A percentile compares a stretch with the other conserved stretches of the same genome.
Conservation (phyloP, 306 rosid genomes). For the Lathyrus sativus region DNA sequence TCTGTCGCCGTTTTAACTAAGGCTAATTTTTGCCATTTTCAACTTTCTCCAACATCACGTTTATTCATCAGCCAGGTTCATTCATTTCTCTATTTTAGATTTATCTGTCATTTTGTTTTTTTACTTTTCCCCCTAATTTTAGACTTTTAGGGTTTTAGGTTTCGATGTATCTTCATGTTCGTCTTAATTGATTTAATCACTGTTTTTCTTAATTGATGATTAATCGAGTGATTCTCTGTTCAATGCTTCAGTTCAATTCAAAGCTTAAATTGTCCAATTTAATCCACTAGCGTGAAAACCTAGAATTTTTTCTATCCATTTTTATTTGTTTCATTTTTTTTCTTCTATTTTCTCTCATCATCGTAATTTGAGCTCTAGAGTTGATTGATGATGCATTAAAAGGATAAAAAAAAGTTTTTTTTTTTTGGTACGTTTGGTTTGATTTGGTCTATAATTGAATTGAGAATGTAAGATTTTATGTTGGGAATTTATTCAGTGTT, state of each 20-base stretch:
- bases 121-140: neutral
- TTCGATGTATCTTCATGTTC: conserved; percentile 35
- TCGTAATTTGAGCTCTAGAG: conserved; percentile 15
- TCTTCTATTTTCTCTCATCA: neutral
- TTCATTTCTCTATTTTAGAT: conserved; percentile 14
- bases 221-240: neutral
- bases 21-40: conserved; percentile 15
- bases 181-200: conserved; percentile 24
- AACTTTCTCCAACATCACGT: conserved; percentile 37
- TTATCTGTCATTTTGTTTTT: neutral
- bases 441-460: conserved; percentile 14
- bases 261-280: conserved; percentile 17
- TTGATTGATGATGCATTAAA: conserved; percentile 1
- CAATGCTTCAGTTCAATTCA: neutral
- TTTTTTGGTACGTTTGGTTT: conserved; percentile 11
- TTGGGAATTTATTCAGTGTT: conserved; percentile 25
- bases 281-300: conserved; percentile 7
- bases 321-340: neutral
- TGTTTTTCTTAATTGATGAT: neutral
- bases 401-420: neutral
- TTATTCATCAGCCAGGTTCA: conserved; percentile 38
- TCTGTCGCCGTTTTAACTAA: conserved; percentile 34
- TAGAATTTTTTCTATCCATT: neutral
- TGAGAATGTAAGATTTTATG: conserved; percentile 13
- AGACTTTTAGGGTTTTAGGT: conserved; percentile 52